Base-by-base conservation (phyloP, 129 eudicot genomes). In the Helianthus tuberosus region DNA sequence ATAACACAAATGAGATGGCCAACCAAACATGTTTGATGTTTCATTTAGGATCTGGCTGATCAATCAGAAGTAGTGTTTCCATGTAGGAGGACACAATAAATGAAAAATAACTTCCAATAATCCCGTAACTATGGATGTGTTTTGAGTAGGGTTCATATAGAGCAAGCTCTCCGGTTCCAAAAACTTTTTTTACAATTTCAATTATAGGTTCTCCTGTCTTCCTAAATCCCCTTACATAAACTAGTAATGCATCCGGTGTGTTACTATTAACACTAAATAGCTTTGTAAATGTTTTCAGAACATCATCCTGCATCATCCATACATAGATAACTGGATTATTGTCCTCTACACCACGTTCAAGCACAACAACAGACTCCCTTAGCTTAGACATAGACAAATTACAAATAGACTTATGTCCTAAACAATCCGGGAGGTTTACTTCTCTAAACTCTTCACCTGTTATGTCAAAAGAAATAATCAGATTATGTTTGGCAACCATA, bases 321-420 rank as follows among this genome's bases (percentile, higher is more conserved):
- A 55, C 62, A 9, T 6, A 11, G 17, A 55, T 0, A 0, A 8
- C 13, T 17, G 1, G 10, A 11, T n/a, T 7, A 20, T 1, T 17
- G 14, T 6, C 8, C 46, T 41, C 8, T 41, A 8, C 12, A 20
- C 9, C 61, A 2, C 5, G 27, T 16, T 54, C 5, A 54, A 54
- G 61, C 61, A 54, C 29, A 54, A 54, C 3, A 54, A 54, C 11
- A 54, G 61, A 54, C 61, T 54, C 61, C 61, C 61, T 54, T 16
- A 54, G 12, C 61, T 54, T 54, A 54, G 4, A 54, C 27, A 54
- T 54, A 3, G 27, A 54, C 61, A 54, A 54, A 15, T n/a, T 52
- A 5, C 2, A 3, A 54, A 6, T 8, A 6, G 12, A 0, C 15
- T 50, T 4, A 4, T 15, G 32, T 16, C 32, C 61, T 54, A 54